Percentiles rank a stretch among this genome's conserved stretches.
These are phyloP conservation scores for Tuber magnatum DNA, from an alignment of 495 filamentous ascomycete species.

Conservation along the genomic window DNA sequence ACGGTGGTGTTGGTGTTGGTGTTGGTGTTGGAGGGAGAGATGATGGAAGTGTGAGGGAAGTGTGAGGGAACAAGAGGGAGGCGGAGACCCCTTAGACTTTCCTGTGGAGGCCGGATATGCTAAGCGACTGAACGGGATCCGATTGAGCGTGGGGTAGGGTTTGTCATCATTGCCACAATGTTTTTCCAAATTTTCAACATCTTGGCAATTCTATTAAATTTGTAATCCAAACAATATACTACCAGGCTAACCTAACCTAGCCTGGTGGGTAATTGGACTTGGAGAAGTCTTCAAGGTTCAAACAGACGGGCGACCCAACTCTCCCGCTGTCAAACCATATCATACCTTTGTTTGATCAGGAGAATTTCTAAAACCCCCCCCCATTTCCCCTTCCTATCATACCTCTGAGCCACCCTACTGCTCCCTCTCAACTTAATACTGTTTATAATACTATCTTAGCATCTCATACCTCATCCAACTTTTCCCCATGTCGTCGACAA, in stretches of 20 bases:
- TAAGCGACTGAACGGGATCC: background rate
- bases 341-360: background rate
- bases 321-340: background rate
- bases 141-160: background rate
- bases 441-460: background rate
- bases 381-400: background rate
- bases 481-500: background rate
- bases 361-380: background rate
- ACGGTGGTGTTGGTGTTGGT: background rate
- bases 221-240: background rate
- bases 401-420: background rate
- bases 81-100: slow-evolving; percentile 35
- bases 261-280: background rate
- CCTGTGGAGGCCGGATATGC: background rate
- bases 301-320: background rate
- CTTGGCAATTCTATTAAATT: background rate
- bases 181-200: background rate
- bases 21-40: background rate
- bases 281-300: background rate
- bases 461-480: background rate
- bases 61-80: slow-evolving; percentile 16
- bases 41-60: slow-evolving; percentile 31
- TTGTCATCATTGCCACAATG: background rate
- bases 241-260: background rate
- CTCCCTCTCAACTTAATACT: background rate